Base-by-base conservation (phyloP, 1,139 yeast species). In the Candida sp. region DNA sequence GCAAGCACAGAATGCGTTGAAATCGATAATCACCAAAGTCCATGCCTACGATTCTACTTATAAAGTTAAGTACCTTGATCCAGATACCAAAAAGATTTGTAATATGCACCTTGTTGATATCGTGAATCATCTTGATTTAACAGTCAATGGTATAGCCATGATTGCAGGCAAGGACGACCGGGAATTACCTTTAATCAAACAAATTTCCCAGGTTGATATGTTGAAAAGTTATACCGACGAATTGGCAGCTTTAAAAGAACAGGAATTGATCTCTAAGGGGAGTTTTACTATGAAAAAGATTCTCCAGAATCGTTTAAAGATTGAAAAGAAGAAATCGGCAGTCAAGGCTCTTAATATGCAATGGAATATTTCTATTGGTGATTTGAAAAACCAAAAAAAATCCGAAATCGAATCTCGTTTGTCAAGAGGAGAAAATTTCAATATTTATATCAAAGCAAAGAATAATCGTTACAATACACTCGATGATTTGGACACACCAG, bases 331-430 rank as follows among this genome's bases (percentile, higher is more conserved):
- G 49, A 67, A 65, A 45, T 61, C 70, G 1, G 64, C 74, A 3
- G 57, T 66, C n/a, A 72, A 68, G 48, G 50, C 61, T 5, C 49
- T 72, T 23, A 55, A 61, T 5, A 51, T 73, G 6, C 58, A 64
- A 21, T 73, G 77, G 77, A 60, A 61, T 40, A 73, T 73, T 36
- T 68, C 70, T 46, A 45, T 60, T 19, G 60, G 71, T 36, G 79
- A 73, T 53, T 63, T 73, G 49, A 57, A 53, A 36, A 58, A 64
- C 45, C 78, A 73, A 48, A 73, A 73, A 50, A 55, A 46, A 35
- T 51, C 54, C 4, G 78, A 73, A 49, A 66, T 73, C 22, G 48
- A 52, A 39, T 63, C 61, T 22, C 49, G 64, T n/a, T 47, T 70
- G 8, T 49, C 50, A n/a, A 70, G 65, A 42, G 70, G 68, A 3